These are phyloP conservation scores for Eucalyptus regnans DNA, from an alignment of 345 rosid genomes.

Conservation along the genomic window DNA sequence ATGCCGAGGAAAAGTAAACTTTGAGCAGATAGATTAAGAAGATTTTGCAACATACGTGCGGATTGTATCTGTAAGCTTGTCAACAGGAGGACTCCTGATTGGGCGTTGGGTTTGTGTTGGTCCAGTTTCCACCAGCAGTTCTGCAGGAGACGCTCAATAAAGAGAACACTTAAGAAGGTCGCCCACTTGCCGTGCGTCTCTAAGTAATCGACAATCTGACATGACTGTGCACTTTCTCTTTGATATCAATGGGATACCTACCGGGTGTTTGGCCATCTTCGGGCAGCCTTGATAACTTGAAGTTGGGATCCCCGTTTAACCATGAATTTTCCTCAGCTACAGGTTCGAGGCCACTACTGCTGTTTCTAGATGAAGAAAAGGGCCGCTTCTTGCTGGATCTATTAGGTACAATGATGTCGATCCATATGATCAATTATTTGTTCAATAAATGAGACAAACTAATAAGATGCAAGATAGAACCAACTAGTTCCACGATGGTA, in stretches of 20 bases:
- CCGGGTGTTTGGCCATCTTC: conserved; percentile 45
- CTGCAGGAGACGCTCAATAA: conserved; percentile 9
- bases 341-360: conserved; percentile 49
- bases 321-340: conserved; percentile 53
- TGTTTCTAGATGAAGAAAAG: conserved; percentile 45
- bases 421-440: background rate
- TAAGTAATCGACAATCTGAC: background rate
- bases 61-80: conserved; percentile 60
- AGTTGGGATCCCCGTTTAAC: conserved; percentile 28
- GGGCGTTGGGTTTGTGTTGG: conserved; percentile 62
- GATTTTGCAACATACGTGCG: conserved; percentile 24
- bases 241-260: conserved; percentile 1
- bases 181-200: background rate
- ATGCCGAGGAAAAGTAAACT: background rate
- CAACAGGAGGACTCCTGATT: conserved; percentile 19
- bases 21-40: background rate
- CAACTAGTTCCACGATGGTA: background rate
- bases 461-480: background rate
- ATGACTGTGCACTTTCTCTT: background rate
- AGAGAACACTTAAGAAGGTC: background rate
- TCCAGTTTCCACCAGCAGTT: conserved; percentile 63
- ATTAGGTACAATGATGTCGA: background rate
- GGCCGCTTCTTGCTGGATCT: conserved; percentile 44
- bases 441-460: background rate
- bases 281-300: conserved; percentile 31